Base-by-base conservation (phyloP, 1,284 basidiomycete genomes). In the Clitocybe nebularis region DNA sequence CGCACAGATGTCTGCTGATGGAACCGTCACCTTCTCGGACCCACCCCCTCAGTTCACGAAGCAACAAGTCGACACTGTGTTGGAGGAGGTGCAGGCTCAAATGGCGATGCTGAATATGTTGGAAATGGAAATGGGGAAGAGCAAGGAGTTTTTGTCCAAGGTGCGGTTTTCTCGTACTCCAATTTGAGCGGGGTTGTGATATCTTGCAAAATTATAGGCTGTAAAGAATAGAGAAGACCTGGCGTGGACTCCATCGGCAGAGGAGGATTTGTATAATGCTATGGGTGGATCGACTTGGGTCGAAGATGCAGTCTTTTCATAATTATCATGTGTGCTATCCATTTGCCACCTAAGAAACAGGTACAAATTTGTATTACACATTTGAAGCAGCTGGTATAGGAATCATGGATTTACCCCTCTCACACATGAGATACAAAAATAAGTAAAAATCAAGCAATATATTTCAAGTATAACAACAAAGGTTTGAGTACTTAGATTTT, bases 11-110 rank as follows among this genome's bases (percentile, higher is more conserved):
- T 77, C 79, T 2, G 71, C 71, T 1, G 70, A 79, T 44, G 82
- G 77, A 3, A 82, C 81, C 0, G 84, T 89, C 17, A 81, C 81
- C 0, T 89, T 89, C 61, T 72, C 74, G 10, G 84, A 88, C 53
- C 68, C 75, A 7, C 68, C 72, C 2, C 66, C 71, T 20, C 63
- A 77, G 57, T 81, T 86, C 52, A 76, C 79, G 36, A 80, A 81
- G 54, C 67, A 69, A 16, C 77, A 87, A 49, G 71, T 84, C 17
- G 84, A 92, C 55, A 58, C 66, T 17, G 71, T 87, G 16, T 71
- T 94, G 44, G 68, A 66, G 49, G 66, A 69, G 2, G 76, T 79
- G 3, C 81, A 85, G 57, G 59, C 61, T 36, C 84, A 87, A 54
- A 69, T 72, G 10, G 58, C 60, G 19, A 49, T 72, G 5, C 67